Evolutionary conservation across 1,139 yeast species (phyloP), one percentile per base, ranked within the genome.

Genomic region (Saccharomycopsis hybrid): DNA sequence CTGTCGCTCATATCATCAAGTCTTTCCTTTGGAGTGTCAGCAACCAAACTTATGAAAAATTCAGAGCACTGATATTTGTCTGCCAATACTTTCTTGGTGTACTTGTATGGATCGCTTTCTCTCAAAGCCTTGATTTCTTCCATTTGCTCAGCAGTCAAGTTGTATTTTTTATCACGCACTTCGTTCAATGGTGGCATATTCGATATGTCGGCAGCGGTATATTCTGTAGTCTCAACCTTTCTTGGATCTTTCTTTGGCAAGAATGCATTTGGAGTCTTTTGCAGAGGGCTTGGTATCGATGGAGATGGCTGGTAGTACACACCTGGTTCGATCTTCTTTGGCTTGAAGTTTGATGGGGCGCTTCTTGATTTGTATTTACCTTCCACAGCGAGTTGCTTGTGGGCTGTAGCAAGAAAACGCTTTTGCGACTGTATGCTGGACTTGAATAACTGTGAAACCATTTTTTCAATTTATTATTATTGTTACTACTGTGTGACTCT

Each of bases 1-100:
- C 78, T 65, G 8, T 57, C 51, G 30, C 65, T 61, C 82, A 78
- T 77, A 54, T 74, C 75, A 28, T 54, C 55, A 31, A 60, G 57
- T 54, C 76, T 66, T 46, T 66, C 69, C 9, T 61, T 58, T 36
- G 72, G 62, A 2, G 76, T 70, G 50, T 65, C 62, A 2, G 84
- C 72, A 1, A 78, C 75, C 38, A 81, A 60, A 11, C 79, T 74
- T 46, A 82, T 71, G 54, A 82, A 79, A 52, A 72, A 65, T 48
- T 74, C 74, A 4, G 82, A 71, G 43, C 82, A 79, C 25, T 69
- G 69, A 61, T 77, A 90, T 64, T 82, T 74, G 54, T 74, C 71
- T 32, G 89, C 88, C 54, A 90, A 72, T 31, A 75, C 78, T 53
- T 77, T 74, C 58, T 89, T 75, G 18, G 92, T 80, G 81, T 88